Evolutionary conservation across 2,329 filamentous ascomycete genomes (phyloP).

Genomic region (Fusarium keratoplasticum): DNA sequence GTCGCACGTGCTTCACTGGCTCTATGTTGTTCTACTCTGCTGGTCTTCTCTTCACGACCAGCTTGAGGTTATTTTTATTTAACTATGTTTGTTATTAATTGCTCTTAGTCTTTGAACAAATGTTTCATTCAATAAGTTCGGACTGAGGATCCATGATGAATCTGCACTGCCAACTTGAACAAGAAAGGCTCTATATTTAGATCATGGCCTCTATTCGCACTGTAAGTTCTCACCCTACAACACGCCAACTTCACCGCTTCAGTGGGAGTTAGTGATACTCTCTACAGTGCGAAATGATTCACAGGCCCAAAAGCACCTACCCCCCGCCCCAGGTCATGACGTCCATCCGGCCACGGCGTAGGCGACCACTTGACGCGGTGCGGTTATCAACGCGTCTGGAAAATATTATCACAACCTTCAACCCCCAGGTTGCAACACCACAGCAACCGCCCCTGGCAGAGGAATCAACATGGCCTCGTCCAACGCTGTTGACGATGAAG

Average conservation of each 20-base stretch:
- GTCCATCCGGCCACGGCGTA: conserved; percentile 6
- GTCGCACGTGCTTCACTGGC: conserved; percentile 4
- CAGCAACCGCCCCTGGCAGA: conserved; percentile 16
- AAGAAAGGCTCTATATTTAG: not conserved
- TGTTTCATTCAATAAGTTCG: not conserved
- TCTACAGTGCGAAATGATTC: conserved; percentile 18
- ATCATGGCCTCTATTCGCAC: not conserved
- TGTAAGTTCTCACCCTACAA: not conserved
- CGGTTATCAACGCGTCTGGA: conserved; percentile 39
- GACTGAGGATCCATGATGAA: not conserved
- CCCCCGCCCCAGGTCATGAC: conserved; percentile 28
- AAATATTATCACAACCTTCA: conserved; percentile 36
- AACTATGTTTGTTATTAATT: not conserved
- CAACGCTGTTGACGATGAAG: conserved; percentile 40
- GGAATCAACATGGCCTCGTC: conserved; percentile 46
- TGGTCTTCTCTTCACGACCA: not conserved
- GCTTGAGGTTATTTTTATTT: not conserved
- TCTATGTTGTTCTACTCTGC: not conserved
- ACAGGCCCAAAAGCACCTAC: not conserved
- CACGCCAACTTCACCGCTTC: not conserved
- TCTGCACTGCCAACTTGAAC: not conserved
- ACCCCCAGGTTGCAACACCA: conserved; percentile 25
- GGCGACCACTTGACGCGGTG: conserved; percentile 42
- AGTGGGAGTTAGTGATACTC: not conserved
- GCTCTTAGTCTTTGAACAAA: not conserved